Evolutionary conservation across 495 filamentous ascomycete species (phyloP).

Genomic region (Neurospora pannonica): DNA sequence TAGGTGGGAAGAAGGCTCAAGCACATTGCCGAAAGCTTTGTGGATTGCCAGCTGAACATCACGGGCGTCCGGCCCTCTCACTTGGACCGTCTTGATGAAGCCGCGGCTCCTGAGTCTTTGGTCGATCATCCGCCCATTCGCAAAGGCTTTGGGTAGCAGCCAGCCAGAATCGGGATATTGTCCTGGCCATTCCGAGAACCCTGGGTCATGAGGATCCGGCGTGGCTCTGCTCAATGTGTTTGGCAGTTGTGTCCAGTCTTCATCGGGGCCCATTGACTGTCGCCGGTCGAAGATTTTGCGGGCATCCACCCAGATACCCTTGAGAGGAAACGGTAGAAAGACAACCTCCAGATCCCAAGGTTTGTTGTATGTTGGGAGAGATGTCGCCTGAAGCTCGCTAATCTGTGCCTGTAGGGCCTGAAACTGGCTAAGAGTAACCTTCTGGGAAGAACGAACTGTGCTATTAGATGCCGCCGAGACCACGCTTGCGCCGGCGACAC

Average conservation of each 20-base stretch:
- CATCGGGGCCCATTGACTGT: conserved; percentile 30
- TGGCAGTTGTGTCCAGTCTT: conserved; percentile 50
- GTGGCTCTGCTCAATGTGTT: conserved; percentile 32
- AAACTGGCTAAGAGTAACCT: conserved; percentile 40
- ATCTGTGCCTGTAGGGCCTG: conserved; percentile 48
- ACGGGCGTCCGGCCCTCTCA: conserved; percentile 48
- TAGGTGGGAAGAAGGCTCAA: conserved; percentile 23
- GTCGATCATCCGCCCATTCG: conserved; percentile 42
- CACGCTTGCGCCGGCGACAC: conserved; percentile 32
- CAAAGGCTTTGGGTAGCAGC: conserved; percentile 51
- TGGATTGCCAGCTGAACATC: conserved; percentile 51
- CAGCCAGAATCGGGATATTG: conserved; percentile 38
- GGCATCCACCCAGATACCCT: conserved; percentile 49
- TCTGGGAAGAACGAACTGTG: conserved; percentile 20
- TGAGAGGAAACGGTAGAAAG: conserved; percentile 57
- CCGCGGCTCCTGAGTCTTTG: conserved; percentile 56
- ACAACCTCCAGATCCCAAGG: conserved; percentile 63
- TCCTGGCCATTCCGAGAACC: conserved; percentile 35
- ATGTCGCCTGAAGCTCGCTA: conserved; percentile 42
- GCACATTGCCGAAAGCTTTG: conserved; percentile 46
- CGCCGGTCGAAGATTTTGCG: conserved; percentile 37
- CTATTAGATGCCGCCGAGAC: conserved; percentile 37
- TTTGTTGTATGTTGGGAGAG: conserved; percentile 43
- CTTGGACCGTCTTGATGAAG: conserved; percentile 47
- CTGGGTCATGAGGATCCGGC: conserved; percentile 32